Percentiles rank a stretch among this genome's conserved stretches.
These are phyloP conservation scores for Pilasporangium apinafurcum DNA, from an alignment of 352 stramenopile species.

Conservation along the genomic window DNA sequence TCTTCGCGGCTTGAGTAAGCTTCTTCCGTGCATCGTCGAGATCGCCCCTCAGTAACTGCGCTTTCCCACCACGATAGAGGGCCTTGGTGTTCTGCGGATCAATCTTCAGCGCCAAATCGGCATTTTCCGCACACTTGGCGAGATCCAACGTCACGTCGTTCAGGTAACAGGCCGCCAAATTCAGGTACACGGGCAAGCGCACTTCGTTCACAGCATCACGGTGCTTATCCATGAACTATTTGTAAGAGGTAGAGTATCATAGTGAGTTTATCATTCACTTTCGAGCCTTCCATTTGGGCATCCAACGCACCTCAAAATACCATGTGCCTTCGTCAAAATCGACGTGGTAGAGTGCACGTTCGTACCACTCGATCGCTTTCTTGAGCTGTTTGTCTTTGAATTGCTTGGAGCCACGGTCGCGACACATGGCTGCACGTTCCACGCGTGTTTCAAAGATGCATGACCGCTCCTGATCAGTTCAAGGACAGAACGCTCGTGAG, in stretches of 20 bases:
- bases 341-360: constrained; percentile 72
- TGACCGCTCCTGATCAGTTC: constrained; percentile 51
- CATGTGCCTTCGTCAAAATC: constrained; percentile 84
- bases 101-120: constrained; percentile 56
- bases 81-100: constrained; percentile 79
- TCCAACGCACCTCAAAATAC: constrained; percentile 59
- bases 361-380: constrained; percentile 58
- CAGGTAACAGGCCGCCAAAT: constrained; percentile 73
- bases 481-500: background rate
- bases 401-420: constrained; percentile 46
- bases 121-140: constrained; percentile 58
- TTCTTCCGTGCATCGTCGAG: constrained; percentile 51
- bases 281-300: background rate
- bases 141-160: constrained; percentile 20
- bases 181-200: constrained; percentile 71
- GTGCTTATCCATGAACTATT: constrained; percentile 67
- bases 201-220: constrained; percentile 65
- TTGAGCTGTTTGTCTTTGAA: constrained; percentile 49
- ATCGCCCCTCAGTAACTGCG: constrained; percentile 49
- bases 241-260: background rate
- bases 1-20: constrained; percentile 51
- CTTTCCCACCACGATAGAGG: constrained; percentile 70
- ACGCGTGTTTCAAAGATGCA: constrained; percentile 83
- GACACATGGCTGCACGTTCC: constrained; percentile 53
- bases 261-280: background rate